These are phyloP conservation scores for Fusarium verticillioides DNA, from an alignment of 2,329 filamentous ascomycete genomes.

Conservation along the genomic window DNA sequence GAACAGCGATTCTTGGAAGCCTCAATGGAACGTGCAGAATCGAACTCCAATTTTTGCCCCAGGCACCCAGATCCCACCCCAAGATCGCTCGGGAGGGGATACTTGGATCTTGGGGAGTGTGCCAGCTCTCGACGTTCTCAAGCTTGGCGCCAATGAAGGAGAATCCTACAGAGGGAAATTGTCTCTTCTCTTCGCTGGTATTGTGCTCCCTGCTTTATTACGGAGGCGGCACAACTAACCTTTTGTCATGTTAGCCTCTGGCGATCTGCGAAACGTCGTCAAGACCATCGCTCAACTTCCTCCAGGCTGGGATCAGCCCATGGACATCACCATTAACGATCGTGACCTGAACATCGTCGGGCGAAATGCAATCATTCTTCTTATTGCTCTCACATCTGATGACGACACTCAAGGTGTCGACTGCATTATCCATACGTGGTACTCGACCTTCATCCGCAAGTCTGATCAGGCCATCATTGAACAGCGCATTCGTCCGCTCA, in stretches of 20 bases:
- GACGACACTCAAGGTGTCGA: accelerated
- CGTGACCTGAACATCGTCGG: no score
- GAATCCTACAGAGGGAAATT: accelerated
- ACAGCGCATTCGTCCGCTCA: neutral
- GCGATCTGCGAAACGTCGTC: neutral
- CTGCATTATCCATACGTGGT: neutral
- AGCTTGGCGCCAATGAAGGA: neutral
- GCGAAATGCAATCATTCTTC: neutral
- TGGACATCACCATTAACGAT: neutral
- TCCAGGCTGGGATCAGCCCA: neutral
- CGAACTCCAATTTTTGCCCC: no score
- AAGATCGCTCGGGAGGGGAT: no score
- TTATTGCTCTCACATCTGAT: accelerated
- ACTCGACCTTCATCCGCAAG: neutral
- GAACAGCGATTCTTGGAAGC: no score
- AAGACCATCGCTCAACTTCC: neutral
- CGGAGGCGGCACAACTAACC: no score
- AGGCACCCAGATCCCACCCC: no score
- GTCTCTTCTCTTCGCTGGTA: neutral
- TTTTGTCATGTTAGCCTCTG: neutral
- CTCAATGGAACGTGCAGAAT: no score
- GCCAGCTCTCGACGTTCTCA: neutral
- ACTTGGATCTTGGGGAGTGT: no score
- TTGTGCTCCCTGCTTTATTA: no score
- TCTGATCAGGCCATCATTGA: accelerated